Percentiles rank a stretch among this genome's conserved stretches.
phyloP scores from a whole-genome alignment of 495 filamentous ascomycete species.

The Penicillium herquei region DNA sequence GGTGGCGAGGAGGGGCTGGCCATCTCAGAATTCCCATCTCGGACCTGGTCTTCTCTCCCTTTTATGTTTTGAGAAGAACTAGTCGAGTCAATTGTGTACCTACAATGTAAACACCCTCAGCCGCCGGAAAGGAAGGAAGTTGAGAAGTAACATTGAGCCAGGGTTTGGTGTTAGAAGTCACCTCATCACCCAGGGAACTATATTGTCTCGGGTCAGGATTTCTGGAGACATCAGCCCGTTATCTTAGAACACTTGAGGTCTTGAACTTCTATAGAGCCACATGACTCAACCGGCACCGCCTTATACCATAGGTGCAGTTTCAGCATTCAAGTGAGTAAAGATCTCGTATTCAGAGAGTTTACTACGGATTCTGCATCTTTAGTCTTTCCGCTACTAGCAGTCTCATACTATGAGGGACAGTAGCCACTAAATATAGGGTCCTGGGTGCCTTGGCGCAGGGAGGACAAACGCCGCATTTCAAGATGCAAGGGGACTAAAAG shows the following conservation, averaged over 20 bases:
- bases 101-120: neutral
- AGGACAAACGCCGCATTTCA: neutral
- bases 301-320: too few species aligned
- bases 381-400: too few species aligned
- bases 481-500: neutral
- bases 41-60: neutral
- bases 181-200: constrained; percentile 3
- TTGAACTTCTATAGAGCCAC: neutral
- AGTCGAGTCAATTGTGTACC: neutral
- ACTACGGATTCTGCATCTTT: neutral
- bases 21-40: neutral
- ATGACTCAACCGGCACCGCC: neutral
- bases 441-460: too few species aligned
- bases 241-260: neutral
- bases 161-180: constrained; percentile 7
- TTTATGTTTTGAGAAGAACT: neutral
- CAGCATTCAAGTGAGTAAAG: neutral
- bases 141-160: constrained; percentile 1
- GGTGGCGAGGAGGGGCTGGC: neutral
- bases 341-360: neutral
- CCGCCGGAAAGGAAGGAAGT: neutral
- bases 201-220: neutral
- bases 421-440: neutral
- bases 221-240: neutral
- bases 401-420: too few species aligned